Conservation (phyloP, 768 basidiomycete species). For the Exsudoporus frostii region DNA sequence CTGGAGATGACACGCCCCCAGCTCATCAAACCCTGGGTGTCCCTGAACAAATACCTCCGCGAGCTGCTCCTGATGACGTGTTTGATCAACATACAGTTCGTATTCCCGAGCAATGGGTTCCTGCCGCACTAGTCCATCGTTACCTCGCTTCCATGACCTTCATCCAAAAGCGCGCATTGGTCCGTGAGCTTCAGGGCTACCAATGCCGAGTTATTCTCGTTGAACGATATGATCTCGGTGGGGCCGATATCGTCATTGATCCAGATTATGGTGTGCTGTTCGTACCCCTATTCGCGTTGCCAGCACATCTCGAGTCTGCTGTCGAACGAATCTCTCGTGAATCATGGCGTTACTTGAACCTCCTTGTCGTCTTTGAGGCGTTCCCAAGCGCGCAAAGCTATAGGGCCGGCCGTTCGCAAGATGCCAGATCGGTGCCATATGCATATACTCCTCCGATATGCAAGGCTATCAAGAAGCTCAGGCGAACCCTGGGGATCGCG, state of each 20-base stretch:
- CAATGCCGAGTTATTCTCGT: constrained; percentile 53
- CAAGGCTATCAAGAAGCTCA: constrained; percentile 67
- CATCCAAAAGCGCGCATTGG: constrained; percentile 64
- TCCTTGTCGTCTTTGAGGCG: constrained; percentile 66
- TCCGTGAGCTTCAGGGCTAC: constrained; percentile 45
- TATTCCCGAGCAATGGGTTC: constrained; percentile 33
- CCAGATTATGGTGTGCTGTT: constrained; percentile 57
- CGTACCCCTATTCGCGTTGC: constrained; percentile 42
- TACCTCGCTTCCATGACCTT: constrained; percentile 70
- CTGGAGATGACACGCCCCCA: constrained; percentile 9
- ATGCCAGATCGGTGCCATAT: constrained; percentile 21
- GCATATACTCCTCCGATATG: constrained; percentile 66
- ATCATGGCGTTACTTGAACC: constrained; percentile 59
- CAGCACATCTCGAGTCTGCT: constrained; percentile 46
- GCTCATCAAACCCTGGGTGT: constrained; percentile 4
- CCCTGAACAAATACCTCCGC: constrained; percentile 18
- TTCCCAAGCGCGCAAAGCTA: constrained; percentile 49
- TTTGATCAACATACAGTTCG: constrained; percentile 43
- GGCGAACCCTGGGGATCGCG: constrained; percentile 57
- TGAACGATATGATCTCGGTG: constrained; percentile 59
- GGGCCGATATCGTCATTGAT: constrained; percentile 67
- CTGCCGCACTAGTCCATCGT: constrained; percentile 43
- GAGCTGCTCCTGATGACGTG: constrained; percentile 39
- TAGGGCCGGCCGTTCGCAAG: constrained; percentile 14
- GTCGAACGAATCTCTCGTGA: constrained; percentile 43